Percentiles rank a stretch among this genome's conserved stretches.
phyloP scores from a whole-genome alignment of 2,329 filamentous ascomycete genomes.

The Neonectria coccinea region DNA sequence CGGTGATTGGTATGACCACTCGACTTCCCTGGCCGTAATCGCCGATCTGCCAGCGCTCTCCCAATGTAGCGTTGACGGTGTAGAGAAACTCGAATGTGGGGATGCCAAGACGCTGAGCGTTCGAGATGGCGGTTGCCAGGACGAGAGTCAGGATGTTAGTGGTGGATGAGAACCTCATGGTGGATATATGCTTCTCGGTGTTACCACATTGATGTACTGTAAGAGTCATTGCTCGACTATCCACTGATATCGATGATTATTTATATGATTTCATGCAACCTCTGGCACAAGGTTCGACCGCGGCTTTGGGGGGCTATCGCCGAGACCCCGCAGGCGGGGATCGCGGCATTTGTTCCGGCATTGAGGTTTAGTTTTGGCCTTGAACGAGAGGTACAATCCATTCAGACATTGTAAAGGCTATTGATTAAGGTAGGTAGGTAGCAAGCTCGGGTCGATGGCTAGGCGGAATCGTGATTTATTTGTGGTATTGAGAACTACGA shows the following conservation, averaged over 20 bases:
- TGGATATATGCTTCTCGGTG: background rate
- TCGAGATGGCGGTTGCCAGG: background rate
- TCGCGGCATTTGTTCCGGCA: slow-evolving; percentile 21
- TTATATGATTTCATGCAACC: background rate
- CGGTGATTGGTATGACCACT: slow-evolving; percentile 49
- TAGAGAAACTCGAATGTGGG: slow-evolving; percentile 40
- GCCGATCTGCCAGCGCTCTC: slow-evolving; percentile 38
- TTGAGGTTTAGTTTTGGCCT: too few species aligned
- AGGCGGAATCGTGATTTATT: too few species aligned
- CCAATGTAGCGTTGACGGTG: slow-evolving; percentile 39
- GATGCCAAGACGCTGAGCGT: slow-evolving; percentile 30
- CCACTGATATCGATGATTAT: background rate
- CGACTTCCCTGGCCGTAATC: slow-evolving; percentile 39
- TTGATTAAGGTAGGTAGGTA: too few species aligned
- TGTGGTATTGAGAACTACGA: too few species aligned
- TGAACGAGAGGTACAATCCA: background rate
- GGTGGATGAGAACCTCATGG: slow-evolving; percentile 12
- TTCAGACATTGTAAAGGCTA: background rate
- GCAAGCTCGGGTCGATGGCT: too few species aligned
- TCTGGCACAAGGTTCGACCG: slow-evolving; percentile 1
- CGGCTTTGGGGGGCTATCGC: slow-evolving; percentile 1
- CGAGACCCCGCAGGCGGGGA: slow-evolving; percentile 17
- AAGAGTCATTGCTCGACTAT: background rate
- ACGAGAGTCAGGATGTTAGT: background rate
- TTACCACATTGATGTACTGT: background rate